phyloP scores from a whole-genome alignment of 1,139 yeast species.

The Petasospora rhodanensis region DNA sequence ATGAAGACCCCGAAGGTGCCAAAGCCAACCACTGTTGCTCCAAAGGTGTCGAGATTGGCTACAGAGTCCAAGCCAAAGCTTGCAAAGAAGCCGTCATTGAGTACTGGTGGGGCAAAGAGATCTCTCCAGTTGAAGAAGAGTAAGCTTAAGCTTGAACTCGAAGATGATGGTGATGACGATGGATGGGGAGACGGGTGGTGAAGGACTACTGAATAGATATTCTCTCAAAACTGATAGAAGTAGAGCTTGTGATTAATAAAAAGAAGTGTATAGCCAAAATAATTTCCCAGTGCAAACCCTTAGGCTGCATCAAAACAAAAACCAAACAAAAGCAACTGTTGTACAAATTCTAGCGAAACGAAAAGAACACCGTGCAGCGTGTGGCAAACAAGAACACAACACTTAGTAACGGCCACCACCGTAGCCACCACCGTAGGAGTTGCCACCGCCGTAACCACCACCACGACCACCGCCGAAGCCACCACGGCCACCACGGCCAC shows the following conservation, averaged over 20 bases:
- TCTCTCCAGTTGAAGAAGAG: slow-evolving; percentile 24
- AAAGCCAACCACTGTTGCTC: slow-evolving; percentile 12
- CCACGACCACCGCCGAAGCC: slow-evolving; percentile 42
- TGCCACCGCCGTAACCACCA: slow-evolving; percentile 27
- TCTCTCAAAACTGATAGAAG: no score
- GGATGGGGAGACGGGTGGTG: slow-evolving; percentile 56
- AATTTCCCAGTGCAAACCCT: no score
- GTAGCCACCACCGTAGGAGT: slow-evolving; percentile 11
- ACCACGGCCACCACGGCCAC: slow-evolving; percentile 45
- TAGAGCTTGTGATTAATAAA: no score
- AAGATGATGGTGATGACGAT: slow-evolving; percentile 40
- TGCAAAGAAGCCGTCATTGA: slow-evolving; percentile 2
- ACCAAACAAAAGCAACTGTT: no score
- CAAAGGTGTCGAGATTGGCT: slow-evolving; percentile 19
- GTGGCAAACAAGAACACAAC: no score
- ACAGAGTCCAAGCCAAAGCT: slow-evolving; percentile 11
- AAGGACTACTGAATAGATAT: no score
- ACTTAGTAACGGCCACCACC: slow-evolving; percentile 10
- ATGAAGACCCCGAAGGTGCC: no score
- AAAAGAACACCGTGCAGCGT: no score
- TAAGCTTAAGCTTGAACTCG: slow-evolving; percentile 20
- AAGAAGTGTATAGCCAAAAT: no score
- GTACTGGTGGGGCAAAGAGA: no score
- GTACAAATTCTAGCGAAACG: no score
- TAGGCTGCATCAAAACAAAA: no score